These are phyloP conservation scores for Pichia nakasei DNA, from an alignment of 805 yeast species.

Conservation along the genomic window DNA sequence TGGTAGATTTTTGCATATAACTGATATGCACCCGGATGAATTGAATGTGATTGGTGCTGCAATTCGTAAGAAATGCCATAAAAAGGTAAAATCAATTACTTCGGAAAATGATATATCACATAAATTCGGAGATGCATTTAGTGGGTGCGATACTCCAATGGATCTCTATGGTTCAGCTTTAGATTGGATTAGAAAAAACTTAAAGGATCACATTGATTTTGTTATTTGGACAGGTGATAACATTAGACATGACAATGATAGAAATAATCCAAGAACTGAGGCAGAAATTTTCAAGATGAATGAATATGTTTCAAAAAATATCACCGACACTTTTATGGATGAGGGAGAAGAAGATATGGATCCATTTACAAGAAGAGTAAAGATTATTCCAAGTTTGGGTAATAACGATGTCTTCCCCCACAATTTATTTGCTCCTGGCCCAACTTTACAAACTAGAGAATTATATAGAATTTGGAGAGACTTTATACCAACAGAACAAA, in stretches of 20 bases:
- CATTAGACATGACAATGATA: constrained; percentile 75
- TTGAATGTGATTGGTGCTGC: constrained; percentile 45
- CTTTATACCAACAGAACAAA: constrained; percentile 69
- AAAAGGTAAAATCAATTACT: constrained; percentile 26
- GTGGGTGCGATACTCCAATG: constrained; percentile 74
- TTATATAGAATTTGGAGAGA: constrained; percentile 63
- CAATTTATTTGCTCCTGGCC: constrained; percentile 77
- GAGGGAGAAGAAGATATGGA: constrained; percentile 26
- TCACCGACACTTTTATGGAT: constrained; percentile 46
- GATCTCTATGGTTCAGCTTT: constrained; percentile 52
- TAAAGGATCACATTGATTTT: constrained; percentile 73
- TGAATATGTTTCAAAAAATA: constrained; percentile 41
- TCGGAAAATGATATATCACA: constrained; percentile 41
- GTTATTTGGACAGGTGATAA: constrained; percentile 91
- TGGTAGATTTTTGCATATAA: constrained; percentile 78
- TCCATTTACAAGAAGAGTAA: constrained; percentile 26
- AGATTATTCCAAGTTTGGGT: constrained; percentile 65
- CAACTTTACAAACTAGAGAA: constrained; percentile 80
- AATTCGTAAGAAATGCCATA: constrained; percentile 49
- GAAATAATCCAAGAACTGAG: constrained; percentile 67
- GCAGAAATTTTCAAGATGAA: constrained; percentile 62
- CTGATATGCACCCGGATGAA: constrained; percentile 83
- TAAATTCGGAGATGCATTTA: constrained; percentile 62
- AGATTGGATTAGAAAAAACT: constrained; percentile 53
- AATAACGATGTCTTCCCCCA: constrained; percentile 89